Evolutionary conservation across 2,329 filamentous ascomycete genomes (phyloP), one percentile per base, ranked within the genome.

Genomic region (Monosporascus sp.): DNA sequence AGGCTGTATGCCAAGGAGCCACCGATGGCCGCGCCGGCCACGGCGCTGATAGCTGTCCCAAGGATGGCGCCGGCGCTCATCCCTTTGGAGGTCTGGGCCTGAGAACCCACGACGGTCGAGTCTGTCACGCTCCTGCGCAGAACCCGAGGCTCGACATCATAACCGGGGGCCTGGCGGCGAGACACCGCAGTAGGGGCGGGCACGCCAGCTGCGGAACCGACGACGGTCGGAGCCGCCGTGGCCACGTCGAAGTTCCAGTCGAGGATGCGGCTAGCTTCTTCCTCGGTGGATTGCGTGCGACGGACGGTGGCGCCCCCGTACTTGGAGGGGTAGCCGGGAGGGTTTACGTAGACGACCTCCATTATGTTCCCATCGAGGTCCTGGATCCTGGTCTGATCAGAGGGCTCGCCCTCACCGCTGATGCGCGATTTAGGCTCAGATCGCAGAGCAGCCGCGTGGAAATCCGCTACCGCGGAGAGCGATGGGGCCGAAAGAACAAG

Each of bases 341-440:
- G 65, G 14, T 68, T 67, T 8, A 77, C 76, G 67, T 84, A 88
- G 49, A 92, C 82, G 31, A 89, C 87, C 66, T 94, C 89, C 66
- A 96, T 85, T 61, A 81, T 88, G 73, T 96, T 95, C 49, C 89
- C 89, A 72, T 96, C 90, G 51, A 89, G 79, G 70, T 96, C 91
- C 55, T 84, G 79, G 41, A 91, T 85, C 78, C 74, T 82, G 75
- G 70, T 80, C 11, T 22, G 24, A 15, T 46, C 43, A 5, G 17
- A 18, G 22, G 11, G 17, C 7, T 26, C 20, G 4, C n/a, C 38
- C 17, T 41, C 43, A 18, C 43, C 22, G 43, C 14, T 28, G 72
- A 64, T 69, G 60, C 31, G 31, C 31, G 31, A 35, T 14, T 35
- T 35, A 14, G 31, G 31, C 31, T 35, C 31, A 35, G 31, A 35